These are phyloP conservation scores for carrot (Daucus carota) DNA, from an alignment of 129 eudicot species.

Conservation along the genomic window DH1_v3.0 NC_030389.2:8731501-8732000, in stretches of 20 bases:
- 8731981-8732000: too few relatives aligned
- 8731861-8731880: too few relatives aligned
- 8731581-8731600: constrained; percentile 76
- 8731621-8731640: constrained; percentile 55
- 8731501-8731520: constrained; percentile 73
- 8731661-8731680: background rate
- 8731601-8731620: constrained; percentile 65
- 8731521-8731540: constrained; percentile 58
- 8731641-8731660: constrained; percentile 36
- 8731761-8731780: background rate
- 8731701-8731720: background rate
- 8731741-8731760: background rate
- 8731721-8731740: background rate
- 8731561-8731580: constrained; percentile 63
- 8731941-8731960: background rate
- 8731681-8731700: background rate
- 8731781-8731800: background rate
- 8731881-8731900: too few relatives aligned
- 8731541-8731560: constrained; percentile 39
- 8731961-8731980: background rate
- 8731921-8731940: too few relatives aligned
- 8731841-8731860: too few relatives aligned
- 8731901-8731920: too few relatives aligned
- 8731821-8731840: too few relatives aligned
- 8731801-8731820: too few relatives aligned